phyloP scores from a whole-genome alignment of 2,329 filamentous ascomycete genomes.

The Ampelomyces quisqualis region DNA sequence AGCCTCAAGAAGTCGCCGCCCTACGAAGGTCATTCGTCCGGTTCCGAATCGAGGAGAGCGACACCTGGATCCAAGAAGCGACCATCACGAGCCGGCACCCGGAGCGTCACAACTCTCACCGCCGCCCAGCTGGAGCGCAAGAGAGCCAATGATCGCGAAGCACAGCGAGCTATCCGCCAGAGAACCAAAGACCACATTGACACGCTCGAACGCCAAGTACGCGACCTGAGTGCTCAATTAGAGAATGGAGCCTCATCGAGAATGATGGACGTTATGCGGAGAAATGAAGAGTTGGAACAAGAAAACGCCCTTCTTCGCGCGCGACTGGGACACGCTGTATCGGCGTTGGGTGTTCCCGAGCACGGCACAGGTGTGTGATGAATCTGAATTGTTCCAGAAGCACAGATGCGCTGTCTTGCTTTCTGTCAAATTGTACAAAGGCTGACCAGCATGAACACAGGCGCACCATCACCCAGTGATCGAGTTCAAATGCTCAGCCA shows the following conservation, averaged over 20 bases:
- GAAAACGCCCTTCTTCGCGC: constrained; percentile 56
- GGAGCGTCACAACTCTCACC: constrained; percentile 59
- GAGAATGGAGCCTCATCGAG: constrained; percentile 50
- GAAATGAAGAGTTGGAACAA: constrained; percentile 57
- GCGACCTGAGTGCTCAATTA: constrained; percentile 52
- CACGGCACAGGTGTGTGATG: constrained; percentile 41
- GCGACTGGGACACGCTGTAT: constrained; percentile 51
- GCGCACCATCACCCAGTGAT: constrained; percentile 43
- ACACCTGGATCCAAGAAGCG: constrained; percentile 48
- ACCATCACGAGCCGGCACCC: constrained; percentile 56
- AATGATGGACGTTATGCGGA: constrained; percentile 54
- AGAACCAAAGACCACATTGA: constrained; percentile 62
- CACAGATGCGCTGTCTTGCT: constrained; percentile 30
- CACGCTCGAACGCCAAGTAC: constrained; percentile 56
- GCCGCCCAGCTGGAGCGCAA: constrained; percentile 61
- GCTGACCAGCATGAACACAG: constrained; percentile 24
- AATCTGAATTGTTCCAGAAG: constrained; percentile 18
- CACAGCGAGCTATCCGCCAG: constrained; percentile 60
- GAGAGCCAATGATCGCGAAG: constrained; percentile 61
- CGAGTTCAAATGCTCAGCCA: constrained; percentile 44
- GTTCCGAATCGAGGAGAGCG: constrained; percentile 42
- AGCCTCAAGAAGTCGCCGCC: constrained; percentile 39
- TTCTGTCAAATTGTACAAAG: constrained; percentile 1
- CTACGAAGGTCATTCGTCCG: constrained; percentile 44
- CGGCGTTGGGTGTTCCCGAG: constrained; percentile 41